phyloP scores from a whole-genome alignment of 345 rosid genomes.

The Citrus hindsii region DNA sequence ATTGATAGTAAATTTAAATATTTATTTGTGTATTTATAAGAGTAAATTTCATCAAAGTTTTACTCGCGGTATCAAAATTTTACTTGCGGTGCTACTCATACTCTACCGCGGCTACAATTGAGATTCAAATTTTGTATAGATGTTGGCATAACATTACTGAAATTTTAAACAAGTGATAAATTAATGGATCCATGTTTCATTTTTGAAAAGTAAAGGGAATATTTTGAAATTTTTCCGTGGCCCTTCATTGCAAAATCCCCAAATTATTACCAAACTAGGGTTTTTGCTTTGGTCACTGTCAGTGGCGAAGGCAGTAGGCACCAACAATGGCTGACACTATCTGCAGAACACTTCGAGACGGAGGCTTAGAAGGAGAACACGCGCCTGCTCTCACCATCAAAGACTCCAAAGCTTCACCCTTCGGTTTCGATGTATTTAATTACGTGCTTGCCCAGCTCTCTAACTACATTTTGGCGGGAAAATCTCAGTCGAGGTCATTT shows the following conservation, averaged over 20 bases:
- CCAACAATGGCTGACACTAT: slow-evolving; percentile 64
- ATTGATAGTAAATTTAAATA: too few species aligned
- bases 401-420: slow-evolving; percentile 61
- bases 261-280: slow-evolving; percentile 22
- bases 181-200: neutral
- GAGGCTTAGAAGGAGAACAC: slow-evolving; percentile 74
- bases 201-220: neutral
- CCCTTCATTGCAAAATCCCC: neutral
- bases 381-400: slow-evolving; percentile 77
- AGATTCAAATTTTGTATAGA: too few species aligned
- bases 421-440: slow-evolving; percentile 58
- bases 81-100: too few species aligned
- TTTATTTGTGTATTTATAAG: too few species aligned
- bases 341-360: slow-evolving; percentile 78
- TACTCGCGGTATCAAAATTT: too few species aligned
- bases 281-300: neutral
- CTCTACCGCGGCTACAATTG: too few species aligned
- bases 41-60: too few species aligned
- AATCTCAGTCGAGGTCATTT: slow-evolving; percentile 67
- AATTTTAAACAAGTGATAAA: too few species aligned
- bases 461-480: slow-evolving; percentile 57
- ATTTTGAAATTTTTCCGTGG: neutral
- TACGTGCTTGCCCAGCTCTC: slow-evolving; percentile 61
- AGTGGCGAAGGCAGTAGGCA: neutral
- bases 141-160: too few species aligned